A percentile compares a stretch with the other conserved stretches of the same genome.
Conservation (phyloP, 306 rosid genomes). For the Citrullus amarus region DNA sequence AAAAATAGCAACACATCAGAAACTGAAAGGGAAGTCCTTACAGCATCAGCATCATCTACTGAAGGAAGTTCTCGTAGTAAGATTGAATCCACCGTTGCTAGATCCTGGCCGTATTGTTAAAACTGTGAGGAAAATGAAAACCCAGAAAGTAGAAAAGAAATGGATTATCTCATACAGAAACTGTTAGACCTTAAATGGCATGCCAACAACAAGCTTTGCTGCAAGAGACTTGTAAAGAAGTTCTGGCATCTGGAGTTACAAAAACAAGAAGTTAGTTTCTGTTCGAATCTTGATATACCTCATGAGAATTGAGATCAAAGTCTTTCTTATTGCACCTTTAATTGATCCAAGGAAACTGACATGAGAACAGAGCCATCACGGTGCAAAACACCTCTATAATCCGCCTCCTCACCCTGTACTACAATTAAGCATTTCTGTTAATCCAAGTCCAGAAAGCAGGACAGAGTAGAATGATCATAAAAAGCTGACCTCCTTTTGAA, state of each 20-base stretch:
- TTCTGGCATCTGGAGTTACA: conserved; percentile 52
- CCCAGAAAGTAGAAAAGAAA: conserved; percentile 8
- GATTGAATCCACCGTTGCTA: conserved; percentile 93
- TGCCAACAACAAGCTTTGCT: conserved; percentile 79
- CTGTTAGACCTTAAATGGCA: conserved; percentile 85
- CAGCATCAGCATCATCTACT: conserved; percentile 56
- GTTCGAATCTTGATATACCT: not conserved
- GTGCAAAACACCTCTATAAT: conserved; percentile 84
- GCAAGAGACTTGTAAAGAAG: conserved; percentile 87
- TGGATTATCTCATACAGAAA: conserved; percentile 6
- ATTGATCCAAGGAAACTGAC: conserved; percentile 77
- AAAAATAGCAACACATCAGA: conserved; percentile 10
- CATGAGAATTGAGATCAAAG: not conserved
- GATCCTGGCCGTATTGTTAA: conserved; percentile 53
- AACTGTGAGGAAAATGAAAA: conserved; percentile 9
- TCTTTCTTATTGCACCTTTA: conserved; percentile 44
- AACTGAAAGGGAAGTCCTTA: conserved; percentile 35
- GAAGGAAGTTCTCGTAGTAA: conserved; percentile 85
- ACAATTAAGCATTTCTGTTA: conserved; percentile 9
- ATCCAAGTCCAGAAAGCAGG: not conserved
- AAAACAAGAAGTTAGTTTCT: conserved; percentile 9
- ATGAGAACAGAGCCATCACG: conserved; percentile 97
- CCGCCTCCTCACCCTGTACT: conserved; percentile 87
- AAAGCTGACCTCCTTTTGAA: conserved; percentile 67
- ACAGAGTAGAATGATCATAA: not conserved